Percentiles rank a stretch among this genome's conserved stretches.
Evolutionary conservation across 176 grass and related monocot species (phyloP).

Genomic region (Paspalum vaginatum): DNA sequence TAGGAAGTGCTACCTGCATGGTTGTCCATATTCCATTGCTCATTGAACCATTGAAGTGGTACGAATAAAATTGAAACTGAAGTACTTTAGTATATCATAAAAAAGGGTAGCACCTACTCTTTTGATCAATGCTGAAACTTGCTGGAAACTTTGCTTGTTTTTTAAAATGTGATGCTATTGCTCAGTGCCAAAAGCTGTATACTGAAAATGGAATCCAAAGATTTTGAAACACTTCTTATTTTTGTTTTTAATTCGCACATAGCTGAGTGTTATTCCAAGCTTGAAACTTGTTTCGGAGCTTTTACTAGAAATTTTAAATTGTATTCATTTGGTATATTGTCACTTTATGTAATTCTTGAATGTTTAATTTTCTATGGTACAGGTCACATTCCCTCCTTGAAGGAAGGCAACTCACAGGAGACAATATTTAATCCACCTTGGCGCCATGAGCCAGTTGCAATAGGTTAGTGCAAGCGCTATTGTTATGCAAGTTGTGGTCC

Average conservation of each 20-base stretch:
- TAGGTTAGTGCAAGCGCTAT: conserved; percentile 60
- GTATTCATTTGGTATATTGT: background rate
- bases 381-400: conserved; percentile 88
- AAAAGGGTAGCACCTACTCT: background rate
- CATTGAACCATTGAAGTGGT: conserved; percentile 3
- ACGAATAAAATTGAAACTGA: background rate
- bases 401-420: conserved; percentile 95
- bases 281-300: conserved; percentile 13
- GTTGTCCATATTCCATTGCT: conserved; percentile 19
- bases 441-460: conserved; percentile 74
- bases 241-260: background rate
- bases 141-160: background rate
- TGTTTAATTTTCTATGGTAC: conserved; percentile 26
- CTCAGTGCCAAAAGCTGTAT: background rate
- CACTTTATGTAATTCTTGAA: conserved; percentile 11
- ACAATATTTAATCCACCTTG: conserved; percentile 96
- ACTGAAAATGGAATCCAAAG: background rate
- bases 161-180: background rate
- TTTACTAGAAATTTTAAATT: background rate
- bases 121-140: conserved; percentile 12
- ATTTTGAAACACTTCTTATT: background rate
- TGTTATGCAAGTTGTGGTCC: background rate
- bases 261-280: background rate
- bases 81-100: background rate
- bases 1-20: background rate